Base-by-base conservation (phyloP, 352 stramenopile species). In the Pythium insidiosum region DNA sequence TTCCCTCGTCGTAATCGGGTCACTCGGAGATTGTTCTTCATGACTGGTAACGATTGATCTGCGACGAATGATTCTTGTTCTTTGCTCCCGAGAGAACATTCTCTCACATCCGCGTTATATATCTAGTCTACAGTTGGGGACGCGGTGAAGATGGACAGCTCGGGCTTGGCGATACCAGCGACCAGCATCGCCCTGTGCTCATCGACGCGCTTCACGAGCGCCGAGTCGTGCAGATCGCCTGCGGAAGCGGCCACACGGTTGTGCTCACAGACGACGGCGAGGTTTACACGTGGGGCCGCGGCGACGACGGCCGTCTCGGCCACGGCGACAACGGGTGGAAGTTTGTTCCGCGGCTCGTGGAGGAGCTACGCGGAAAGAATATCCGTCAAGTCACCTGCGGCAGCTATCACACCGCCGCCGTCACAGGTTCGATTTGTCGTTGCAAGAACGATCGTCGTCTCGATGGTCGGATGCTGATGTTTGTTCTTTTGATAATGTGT, bases 271-370 rank as follows among this genome's bases (percentile, higher is more conserved):
- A 93, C 19, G 78, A 93, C 30, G 84, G 82, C 33, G 73, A 92
- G 44, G 85, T 96, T 36, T 94, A 85, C 61, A 95, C 85, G 42
- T 96, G 85, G 85, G 85, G 85, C 11, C 63, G 85, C 21, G 88
- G 88, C 2, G 75, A 94, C 48, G 86, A 96, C 55, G 88, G 88
- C 0, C 80, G 88, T 1, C 47, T 97, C 25, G 88, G 88, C n/a
- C 86, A 96, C 43, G 82, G 84, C 53, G 86, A 97, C 56, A 98
- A 97, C 63, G 91, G 91, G 38, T 98, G 93, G 93, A 98, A 98
- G 65, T 98, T 97, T 56, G 91, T 97, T n/a, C 93, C 93, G 18
- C 74, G 93, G 9, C 70, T 97, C 18, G 90, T 93, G 6, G 86
- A 97, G 44, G 79, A 88, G 51, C 61, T 97, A 4, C 84, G 84